These are phyloP conservation scores for Termitomyces eurrhizus DNA, from an alignment of 768 basidiomycete species.

Conservation along the genomic window DNA sequence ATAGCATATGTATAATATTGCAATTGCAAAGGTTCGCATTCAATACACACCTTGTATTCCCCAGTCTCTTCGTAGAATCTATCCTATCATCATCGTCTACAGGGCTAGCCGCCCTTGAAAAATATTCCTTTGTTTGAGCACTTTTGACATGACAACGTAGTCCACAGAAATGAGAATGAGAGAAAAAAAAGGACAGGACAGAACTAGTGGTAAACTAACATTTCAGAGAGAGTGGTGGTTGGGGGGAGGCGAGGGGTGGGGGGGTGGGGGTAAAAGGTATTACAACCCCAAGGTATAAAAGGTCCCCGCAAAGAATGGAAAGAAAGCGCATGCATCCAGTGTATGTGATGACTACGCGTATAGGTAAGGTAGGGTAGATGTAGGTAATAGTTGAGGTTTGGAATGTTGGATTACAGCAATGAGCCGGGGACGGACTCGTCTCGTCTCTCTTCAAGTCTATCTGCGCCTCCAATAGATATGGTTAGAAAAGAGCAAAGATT, in stretches of 20 bases:
- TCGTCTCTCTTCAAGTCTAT: neutral
- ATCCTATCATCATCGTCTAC: neutral
- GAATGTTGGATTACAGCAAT: neutral
- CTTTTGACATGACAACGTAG: neutral
- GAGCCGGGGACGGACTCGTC: neutral
- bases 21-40: neutral
- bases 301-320: neutral
- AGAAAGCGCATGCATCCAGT: neutral
- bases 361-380: neutral
- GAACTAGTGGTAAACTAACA: neutral
- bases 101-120: neutral
- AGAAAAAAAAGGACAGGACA: neutral
- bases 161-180: neutral
- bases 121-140: conserved; percentile 5
- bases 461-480: conserved; percentile 5
- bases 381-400: neutral
- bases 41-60: too few relatives aligned
- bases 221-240: neutral
- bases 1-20: neutral
- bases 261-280: neutral
- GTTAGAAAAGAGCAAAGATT: conserved; percentile 1
- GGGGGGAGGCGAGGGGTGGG: neutral
- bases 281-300: conserved; percentile 1
- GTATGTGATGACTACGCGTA: neutral
- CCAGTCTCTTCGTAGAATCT: too few relatives aligned